phyloP scores from a whole-genome alignment of 2,329 filamentous ascomycete genomes.

The Cadophora sp. region DNA sequence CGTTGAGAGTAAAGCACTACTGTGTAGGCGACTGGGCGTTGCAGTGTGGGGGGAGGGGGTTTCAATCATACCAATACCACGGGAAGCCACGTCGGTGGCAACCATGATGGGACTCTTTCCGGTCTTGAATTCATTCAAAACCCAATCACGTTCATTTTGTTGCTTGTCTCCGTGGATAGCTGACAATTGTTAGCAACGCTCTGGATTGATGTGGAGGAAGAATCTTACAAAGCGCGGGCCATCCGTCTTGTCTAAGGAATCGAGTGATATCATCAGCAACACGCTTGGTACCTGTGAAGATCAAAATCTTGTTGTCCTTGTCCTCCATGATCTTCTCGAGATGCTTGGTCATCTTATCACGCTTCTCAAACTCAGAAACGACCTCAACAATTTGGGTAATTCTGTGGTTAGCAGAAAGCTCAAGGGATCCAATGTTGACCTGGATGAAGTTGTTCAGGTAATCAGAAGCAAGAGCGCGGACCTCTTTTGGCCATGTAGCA shows the following conservation, averaged over 20 bases:
- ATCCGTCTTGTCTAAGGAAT: conserved; percentile 96
- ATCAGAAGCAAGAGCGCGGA: conserved; percentile 87
- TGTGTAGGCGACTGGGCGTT: conserved; percentile 64
- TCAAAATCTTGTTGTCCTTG: conserved; percentile 91
- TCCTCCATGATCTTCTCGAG: conserved; percentile 98
- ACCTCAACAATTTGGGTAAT: conserved; percentile 99
- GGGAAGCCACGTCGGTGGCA: conserved; percentile 98
- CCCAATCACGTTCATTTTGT: conserved; percentile 99
- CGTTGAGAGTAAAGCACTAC: conserved; percentile 90
- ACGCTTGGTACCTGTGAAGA: conserved; percentile 94
- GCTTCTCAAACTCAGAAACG: conserved; percentile 95
- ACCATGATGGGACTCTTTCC: conserved; percentile 99
- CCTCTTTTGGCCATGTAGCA: conserved; percentile 98
- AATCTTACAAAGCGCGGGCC: conserved; percentile 90
- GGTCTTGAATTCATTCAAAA: conserved; percentile 98
- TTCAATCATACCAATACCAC: conserved; percentile 99
- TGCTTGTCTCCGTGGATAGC: conserved; percentile 99
- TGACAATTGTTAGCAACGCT: conserved; percentile 56
- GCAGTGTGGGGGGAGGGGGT: conserved; percentile 56
- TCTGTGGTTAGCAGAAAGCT: conserved; percentile 94
- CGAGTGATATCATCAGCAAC: conserved; percentile 97
- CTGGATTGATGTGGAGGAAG: conserved; percentile 49
- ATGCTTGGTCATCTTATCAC: conserved; percentile 95
- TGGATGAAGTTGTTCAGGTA: conserved; percentile 97
- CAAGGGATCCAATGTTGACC: conserved; percentile 97